phyloP scores from a whole-genome alignment of 2,329 filamentous ascomycete genomes.

The Penicillium brasilianum region DNA sequence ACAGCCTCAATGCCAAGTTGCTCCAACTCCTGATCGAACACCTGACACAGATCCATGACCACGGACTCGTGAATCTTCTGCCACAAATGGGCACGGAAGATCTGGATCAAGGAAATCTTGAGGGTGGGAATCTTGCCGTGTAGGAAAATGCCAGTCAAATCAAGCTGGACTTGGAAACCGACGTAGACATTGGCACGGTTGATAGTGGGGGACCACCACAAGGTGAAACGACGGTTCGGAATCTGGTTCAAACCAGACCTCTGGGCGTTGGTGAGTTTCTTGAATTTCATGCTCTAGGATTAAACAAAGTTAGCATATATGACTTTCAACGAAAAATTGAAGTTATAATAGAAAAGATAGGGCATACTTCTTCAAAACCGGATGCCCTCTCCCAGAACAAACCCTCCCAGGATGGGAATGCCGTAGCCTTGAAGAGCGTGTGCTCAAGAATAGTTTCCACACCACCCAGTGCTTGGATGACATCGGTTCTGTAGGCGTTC shows the following conservation, averaged over 20 bases:
- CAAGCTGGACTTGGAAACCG: slow-evolving; percentile 98
- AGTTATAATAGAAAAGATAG: no score
- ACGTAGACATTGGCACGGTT: slow-evolving; percentile 97
- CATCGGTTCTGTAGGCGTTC: slow-evolving; percentile 93
- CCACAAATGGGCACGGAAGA: slow-evolving; percentile 99
- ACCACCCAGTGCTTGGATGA: slow-evolving; percentile 93
- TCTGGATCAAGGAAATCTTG: slow-evolving; percentile 98
- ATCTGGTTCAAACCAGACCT: slow-evolving; percentile 97
- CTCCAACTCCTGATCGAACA: slow-evolving; percentile 96
- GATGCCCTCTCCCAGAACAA: slow-evolving; percentile 82
- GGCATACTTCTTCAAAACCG: slow-evolving; percentile 53
- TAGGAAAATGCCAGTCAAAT: slow-evolving; percentile 97
- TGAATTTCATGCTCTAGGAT: slow-evolving; percentile 81
- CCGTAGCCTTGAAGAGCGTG: slow-evolving; percentile 94
- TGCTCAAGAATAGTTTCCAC: slow-evolving; percentile 98
- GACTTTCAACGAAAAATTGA: neutral
- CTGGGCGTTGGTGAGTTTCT: slow-evolving; percentile 97
- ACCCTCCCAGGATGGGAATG: slow-evolving; percentile 96
- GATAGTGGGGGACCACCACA: slow-evolving; percentile 96
- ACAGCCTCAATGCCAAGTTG: slow-evolving; percentile 95
- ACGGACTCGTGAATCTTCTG: slow-evolving; percentile 99
- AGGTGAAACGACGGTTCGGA: slow-evolving; percentile 94
- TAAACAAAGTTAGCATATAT: slow-evolving; percentile 1
- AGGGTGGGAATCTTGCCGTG: slow-evolving; percentile 98
- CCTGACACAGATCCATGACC: slow-evolving; percentile 98